Evolutionary conservation across 345 rosid genomes (phyloP).

Genomic region (Cochlearia excelsa): DNA sequence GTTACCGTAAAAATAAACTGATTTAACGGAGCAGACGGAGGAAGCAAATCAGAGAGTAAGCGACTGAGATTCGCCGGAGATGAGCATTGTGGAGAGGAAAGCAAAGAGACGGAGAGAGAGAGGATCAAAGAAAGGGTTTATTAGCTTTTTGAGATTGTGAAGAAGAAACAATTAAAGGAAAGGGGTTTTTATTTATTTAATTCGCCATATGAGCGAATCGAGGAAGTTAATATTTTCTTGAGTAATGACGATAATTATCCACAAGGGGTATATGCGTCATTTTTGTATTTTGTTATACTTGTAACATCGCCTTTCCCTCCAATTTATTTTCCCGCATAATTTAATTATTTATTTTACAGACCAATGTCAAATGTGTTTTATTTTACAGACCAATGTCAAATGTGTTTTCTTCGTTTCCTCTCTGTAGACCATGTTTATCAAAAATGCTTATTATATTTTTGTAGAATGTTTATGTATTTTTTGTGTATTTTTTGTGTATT

Average conservation of each 20-base stretch:
- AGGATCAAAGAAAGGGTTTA: slow-evolving; percentile 1
- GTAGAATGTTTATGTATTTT: no score
- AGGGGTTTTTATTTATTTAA: slow-evolving; percentile 15
- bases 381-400: no score
- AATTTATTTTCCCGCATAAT: slow-evolving; percentile 17
- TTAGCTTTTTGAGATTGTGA: slow-evolving; percentile 6
- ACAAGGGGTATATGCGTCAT: slow-evolving; percentile 34
- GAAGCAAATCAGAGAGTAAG: background rate
- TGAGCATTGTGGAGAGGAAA: slow-evolving; percentile 21
- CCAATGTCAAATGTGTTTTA: no score
- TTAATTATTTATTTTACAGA: no score
- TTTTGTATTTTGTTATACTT: background rate
- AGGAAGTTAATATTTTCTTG: background rate
- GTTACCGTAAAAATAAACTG: slow-evolving; percentile 9
- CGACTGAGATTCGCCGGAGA: slow-evolving; percentile 14
- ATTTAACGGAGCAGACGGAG: slow-evolving; percentile 5
- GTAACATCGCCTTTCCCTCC: slow-evolving; percentile 50
- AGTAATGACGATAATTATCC: slow-evolving; percentile 12
- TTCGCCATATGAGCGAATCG: slow-evolving; percentile 13
- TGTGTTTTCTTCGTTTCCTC: no score
- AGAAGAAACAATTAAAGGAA: background rate
- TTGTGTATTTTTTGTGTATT: no score
- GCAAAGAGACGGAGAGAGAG: slow-evolving; percentile 9
- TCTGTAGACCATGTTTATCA: no score
- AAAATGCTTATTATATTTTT: no score